Evolutionary conservation across 1,139 yeast species (phyloP).

Genomic region (Pichia kudriavzevii): DNA sequence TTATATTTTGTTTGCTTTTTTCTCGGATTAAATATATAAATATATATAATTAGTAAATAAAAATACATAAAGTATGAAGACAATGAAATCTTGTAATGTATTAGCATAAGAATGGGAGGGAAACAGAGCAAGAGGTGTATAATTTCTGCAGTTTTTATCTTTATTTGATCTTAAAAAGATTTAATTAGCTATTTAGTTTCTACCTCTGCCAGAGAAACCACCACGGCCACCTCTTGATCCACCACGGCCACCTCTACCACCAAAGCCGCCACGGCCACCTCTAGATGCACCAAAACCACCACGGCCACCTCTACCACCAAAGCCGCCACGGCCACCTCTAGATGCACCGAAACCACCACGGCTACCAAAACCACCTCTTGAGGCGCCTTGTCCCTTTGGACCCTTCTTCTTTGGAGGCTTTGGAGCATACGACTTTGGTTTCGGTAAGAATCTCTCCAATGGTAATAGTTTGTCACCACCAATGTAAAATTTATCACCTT

Average conservation of each 20-base stretch:
- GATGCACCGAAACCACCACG: constrained; percentile 17
- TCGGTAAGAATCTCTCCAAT: constrained; percentile 89
- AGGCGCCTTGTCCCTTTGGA: constrained; percentile 39
- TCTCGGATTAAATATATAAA: not conserved
- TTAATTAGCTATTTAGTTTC: constrained; percentile 11
- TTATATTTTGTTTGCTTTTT: constrained; percentile 5
- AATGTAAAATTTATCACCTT: constrained; percentile 92
- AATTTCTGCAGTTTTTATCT: not conserved
- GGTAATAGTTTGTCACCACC: constrained; percentile 95
- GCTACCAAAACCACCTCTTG: constrained; percentile 28
- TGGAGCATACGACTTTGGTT: constrained; percentile 75
- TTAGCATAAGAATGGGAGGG: constrained; percentile 9
- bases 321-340: constrained; percentile 24
- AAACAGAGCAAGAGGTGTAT: constrained; percentile 26
- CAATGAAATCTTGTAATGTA: too few species aligned
- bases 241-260: constrained; percentile 36
- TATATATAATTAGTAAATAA: too few species aligned
- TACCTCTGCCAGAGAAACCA: constrained; percentile 31
- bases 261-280: constrained; percentile 17
- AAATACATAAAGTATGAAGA: too few species aligned
- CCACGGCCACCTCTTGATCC: constrained; percentile 29
- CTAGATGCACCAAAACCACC: constrained; percentile 20
- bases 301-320: constrained; percentile 16
- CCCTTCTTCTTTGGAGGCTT: constrained; percentile 67
- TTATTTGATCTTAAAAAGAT: too few species aligned